Evolutionary conservation across 78 protist genomes (phyloP).

Genomic region (Carpediemonas membranifera): DNA sequence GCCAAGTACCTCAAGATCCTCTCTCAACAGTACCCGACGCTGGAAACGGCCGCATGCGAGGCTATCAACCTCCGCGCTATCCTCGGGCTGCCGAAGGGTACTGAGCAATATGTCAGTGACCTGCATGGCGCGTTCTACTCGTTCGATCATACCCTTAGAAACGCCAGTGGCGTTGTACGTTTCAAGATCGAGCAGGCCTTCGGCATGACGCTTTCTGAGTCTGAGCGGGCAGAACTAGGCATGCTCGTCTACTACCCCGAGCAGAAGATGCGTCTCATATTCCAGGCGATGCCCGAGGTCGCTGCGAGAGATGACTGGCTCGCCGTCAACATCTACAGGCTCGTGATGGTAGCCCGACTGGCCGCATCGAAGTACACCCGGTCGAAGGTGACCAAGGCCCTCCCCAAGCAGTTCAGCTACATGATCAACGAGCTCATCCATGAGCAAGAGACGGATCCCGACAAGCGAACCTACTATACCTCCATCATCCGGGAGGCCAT

Average conservation of each 20-base stretch:
- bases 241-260: constrained; percentile 17
- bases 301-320: background rate
- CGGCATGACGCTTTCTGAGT: background rate
- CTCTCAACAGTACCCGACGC: constrained; percentile 7
- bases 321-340: background rate
- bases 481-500: background rate
- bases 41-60: constrained; percentile 16
- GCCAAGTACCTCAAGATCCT: constrained; percentile 17
- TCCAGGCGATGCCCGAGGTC: background rate
- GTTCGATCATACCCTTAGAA: background rate
- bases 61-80: constrained; percentile 8
- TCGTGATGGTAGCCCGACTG: background rate
- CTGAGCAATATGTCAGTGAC: constrained; percentile 11
- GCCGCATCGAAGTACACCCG: constrained; percentile 21
- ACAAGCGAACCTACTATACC: constrained; percentile 2
- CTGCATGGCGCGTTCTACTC: constrained; percentile 24
- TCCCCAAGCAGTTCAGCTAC: no score
- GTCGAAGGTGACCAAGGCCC: constrained; percentile 5
- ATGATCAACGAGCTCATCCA: constrained; percentile 13
- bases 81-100: constrained; percentile 11
- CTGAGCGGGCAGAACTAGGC: background rate
- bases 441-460: background rate
- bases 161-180: constrained; percentile 1
- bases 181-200: constrained; percentile 9
- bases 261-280: background rate